Conservation (phyloP, 257 asterid genomes). For the Solanum tarijense region DNA sequence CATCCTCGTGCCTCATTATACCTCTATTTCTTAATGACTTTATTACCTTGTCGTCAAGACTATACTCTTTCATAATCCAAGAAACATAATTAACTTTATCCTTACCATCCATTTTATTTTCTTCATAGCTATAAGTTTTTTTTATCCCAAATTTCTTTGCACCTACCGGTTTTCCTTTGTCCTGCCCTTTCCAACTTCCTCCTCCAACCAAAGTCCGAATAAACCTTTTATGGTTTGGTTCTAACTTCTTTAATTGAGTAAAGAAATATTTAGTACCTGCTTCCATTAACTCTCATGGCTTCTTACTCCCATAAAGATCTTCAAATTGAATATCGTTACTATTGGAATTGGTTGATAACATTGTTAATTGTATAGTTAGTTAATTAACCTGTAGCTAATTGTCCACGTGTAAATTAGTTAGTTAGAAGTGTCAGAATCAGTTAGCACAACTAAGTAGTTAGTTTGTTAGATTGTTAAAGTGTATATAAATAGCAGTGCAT, state of each 20-base stretch:
- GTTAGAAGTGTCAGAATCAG: too few species aligned
- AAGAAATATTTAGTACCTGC: background rate
- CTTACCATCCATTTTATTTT: background rate
- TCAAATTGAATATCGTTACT: background rate
- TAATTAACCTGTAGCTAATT: too few species aligned
- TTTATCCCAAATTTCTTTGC: background rate
- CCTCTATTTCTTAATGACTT: background rate
- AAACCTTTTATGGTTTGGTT: background rate
- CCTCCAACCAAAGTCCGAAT: background rate
- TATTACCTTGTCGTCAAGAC: background rate
- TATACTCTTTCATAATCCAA: background rate
- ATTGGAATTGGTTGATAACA: too few species aligned
- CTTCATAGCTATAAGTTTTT: background rate
- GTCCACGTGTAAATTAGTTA: too few species aligned
- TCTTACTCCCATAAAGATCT: background rate
- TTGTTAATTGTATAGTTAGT: too few species aligned
- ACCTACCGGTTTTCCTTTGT: background rate
- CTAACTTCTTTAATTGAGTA: background rate
- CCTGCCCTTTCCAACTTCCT: background rate
- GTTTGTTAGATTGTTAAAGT: too few species aligned
- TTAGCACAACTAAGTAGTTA: too few species aligned
- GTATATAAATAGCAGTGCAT: too few species aligned
- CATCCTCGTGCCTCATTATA: background rate
- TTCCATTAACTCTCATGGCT: background rate
- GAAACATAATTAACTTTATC: background rate